A percentile compares a stretch with the other conserved stretches of the same genome.
Conservation (phyloP, 2,329 filamentous ascomycete species). For the Claviceps capensis region DNA sequence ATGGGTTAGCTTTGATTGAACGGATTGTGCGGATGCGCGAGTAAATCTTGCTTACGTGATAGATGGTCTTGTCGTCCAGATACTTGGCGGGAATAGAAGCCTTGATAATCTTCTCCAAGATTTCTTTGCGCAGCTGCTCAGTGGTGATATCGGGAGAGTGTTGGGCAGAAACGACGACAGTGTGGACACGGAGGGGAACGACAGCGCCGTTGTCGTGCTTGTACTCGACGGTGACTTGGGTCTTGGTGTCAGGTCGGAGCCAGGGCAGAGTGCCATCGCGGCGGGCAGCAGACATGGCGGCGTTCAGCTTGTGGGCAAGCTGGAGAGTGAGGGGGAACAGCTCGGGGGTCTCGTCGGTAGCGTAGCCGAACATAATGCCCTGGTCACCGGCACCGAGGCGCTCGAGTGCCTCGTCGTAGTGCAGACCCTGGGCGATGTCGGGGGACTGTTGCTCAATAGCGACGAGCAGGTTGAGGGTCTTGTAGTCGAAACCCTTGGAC, state of each 20-base stretch:
- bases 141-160: conserved; percentile 81
- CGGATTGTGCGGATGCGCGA: no score
- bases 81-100: conserved; percentile 84
- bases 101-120: conserved; percentile 95
- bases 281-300: conserved; percentile 81
- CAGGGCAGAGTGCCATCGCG: conserved; percentile 79
- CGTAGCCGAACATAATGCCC: conserved; percentile 99
- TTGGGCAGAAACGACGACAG: conserved; percentile 91
- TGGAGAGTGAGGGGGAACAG: conserved; percentile 87
- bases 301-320: conserved; percentile 93
- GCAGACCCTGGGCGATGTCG: conserved; percentile 96
- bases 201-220: conserved; percentile 92
- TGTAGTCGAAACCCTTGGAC: conserved; percentile 98
- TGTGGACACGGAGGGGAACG: conserved; percentile 84
- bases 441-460: conserved; percentile 99
- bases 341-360: conserved; percentile 97
- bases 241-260: conserved; percentile 98
- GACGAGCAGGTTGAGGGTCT: conserved; percentile 96
- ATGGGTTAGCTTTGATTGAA: neutral
- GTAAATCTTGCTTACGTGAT: conserved; percentile 53
- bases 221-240: conserved; percentile 98
- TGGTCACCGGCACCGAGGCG: conserved; percentile 97
- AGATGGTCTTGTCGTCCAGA: conserved; percentile 84
- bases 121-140: conserved; percentile 84
- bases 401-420: conserved; percentile 96